phyloP scores from a whole-genome alignment of 805 yeast species.

The Myxozyma melibiosi region DNA sequence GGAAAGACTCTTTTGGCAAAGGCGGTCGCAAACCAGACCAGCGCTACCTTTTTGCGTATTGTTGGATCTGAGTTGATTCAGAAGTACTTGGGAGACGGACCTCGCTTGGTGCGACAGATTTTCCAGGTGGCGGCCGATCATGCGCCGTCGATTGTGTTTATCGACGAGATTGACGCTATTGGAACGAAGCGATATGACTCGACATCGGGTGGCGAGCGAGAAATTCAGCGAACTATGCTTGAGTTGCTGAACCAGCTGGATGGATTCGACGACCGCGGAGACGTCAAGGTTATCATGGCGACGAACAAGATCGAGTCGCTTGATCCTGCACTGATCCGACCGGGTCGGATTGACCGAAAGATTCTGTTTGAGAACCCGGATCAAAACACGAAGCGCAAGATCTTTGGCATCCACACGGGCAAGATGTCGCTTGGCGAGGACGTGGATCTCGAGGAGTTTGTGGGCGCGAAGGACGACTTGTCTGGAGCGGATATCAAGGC shows the following conservation, averaged over 20 bases:
- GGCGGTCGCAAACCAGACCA: constrained; percentile 97
- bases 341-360: constrained; percentile 96
- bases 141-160: constrained; percentile 97
- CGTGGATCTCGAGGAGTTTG: constrained; percentile 85
- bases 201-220: constrained; percentile 93
- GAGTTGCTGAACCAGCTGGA: constrained; percentile 93
- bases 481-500: constrained; percentile 98
- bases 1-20: constrained; percentile 94
- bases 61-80: constrained; percentile 97
- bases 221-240: constrained; percentile 96
- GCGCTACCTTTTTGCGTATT: constrained; percentile 92
- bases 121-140: constrained; percentile 96
- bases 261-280: constrained; percentile 96
- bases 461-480: constrained; percentile 86
- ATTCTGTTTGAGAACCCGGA: constrained; percentile 96
- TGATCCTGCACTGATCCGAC: constrained; percentile 95
- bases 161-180: constrained; percentile 98
- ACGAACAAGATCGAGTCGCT: constrained; percentile 91
- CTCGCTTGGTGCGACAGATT: constrained; percentile 88
- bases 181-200: constrained; percentile 97
- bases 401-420: constrained; percentile 85
- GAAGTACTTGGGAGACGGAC: constrained; percentile 97
- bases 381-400: constrained; percentile 87
- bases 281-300: constrained; percentile 97
- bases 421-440: constrained; percentile 90